A percentile compares a stretch with the other conserved stretches of the same genome.
Evolutionary conservation across 306 rosid genomes (phyloP).

Genomic region (Prunus persica): DNA sequence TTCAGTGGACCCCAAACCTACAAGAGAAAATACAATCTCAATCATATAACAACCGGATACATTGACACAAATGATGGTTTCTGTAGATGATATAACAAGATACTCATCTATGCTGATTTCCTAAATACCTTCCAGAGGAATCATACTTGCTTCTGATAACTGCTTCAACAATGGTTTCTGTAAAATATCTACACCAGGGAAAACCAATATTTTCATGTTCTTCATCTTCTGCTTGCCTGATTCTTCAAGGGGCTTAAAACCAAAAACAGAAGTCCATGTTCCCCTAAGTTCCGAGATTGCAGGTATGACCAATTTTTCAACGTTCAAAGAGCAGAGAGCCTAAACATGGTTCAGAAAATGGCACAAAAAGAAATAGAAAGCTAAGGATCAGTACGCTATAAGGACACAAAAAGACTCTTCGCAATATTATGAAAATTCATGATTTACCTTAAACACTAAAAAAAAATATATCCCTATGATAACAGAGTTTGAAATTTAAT

Average conservation of each 20-base stretch:
- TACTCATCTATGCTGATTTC: neutral
- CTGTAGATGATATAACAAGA: neutral
- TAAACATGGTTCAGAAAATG: conserved; percentile 25
- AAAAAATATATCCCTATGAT: neutral
- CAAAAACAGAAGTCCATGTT: conserved; percentile 88
- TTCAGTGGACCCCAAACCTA: conserved; percentile 38
- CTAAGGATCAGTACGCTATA: conserved; percentile 25
- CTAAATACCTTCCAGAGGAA: conserved; percentile 7
- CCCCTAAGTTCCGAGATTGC: conserved; percentile 75
- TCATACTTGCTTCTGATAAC: conserved; percentile 28
- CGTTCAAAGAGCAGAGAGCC: conserved; percentile 75
- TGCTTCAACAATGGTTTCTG: conserved; percentile 56
- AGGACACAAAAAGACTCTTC: conserved; percentile 9
- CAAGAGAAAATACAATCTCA: conserved; percentile 17
- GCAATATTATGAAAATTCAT: neutral
- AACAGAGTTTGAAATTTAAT: neutral
- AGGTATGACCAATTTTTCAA: conserved; percentile 83
- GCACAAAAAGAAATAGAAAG: conserved; percentile 13
- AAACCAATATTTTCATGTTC: conserved; percentile 70
- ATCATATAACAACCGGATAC: neutral
- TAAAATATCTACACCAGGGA: conserved; percentile 78
- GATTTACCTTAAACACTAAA: neutral
- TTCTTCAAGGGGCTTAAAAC: conserved; percentile 65
- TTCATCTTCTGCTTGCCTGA: conserved; percentile 51
- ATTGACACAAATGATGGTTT: conserved; percentile 14